These are phyloP conservation scores for Candolleomyces efflorescens DNA, from an alignment of 768 basidiomycete species.

Conservation along the genomic window DNA sequence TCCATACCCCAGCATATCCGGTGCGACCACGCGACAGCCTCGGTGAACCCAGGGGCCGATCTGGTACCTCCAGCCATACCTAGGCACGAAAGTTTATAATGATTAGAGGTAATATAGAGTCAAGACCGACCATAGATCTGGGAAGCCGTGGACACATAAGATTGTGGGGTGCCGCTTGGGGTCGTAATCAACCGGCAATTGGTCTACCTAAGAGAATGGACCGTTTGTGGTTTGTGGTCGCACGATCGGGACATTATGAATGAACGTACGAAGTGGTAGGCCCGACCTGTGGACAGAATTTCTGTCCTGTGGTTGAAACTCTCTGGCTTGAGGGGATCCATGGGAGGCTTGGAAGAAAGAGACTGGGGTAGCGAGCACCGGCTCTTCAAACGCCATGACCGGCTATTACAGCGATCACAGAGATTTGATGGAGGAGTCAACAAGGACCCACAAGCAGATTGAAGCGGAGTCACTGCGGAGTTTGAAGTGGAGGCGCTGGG, in stretches of 20 bases:
- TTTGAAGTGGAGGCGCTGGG: constrained; percentile 7
- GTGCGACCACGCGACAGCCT: constrained; percentile 62
- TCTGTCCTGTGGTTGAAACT: constrained; percentile 53
- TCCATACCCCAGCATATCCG: constrained; percentile 65
- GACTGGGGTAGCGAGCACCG: background rate
- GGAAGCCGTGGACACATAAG: constrained; percentile 80
- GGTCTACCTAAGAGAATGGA: constrained; percentile 40
- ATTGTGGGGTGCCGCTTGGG: constrained; percentile 43
- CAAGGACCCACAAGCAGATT: background rate
- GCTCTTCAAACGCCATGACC: too few relatives aligned
- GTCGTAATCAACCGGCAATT: constrained; percentile 45
- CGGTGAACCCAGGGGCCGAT: constrained; percentile 63
- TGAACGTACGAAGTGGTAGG: constrained; percentile 57
- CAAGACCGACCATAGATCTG: constrained; percentile 47
- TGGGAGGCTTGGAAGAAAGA: constrained; percentile 18
- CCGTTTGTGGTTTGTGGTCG: background rate
- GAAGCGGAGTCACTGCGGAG: constrained; percentile 18
- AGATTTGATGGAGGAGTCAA: too few relatives aligned
- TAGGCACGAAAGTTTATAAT: constrained; percentile 14
- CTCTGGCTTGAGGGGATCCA: constrained; percentile 37
- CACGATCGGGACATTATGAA: background rate
- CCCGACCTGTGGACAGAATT: constrained; percentile 52
- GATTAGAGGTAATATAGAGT: background rate
- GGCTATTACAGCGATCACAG: too few relatives aligned
- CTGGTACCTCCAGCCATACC: constrained; percentile 76